phyloP scores from a whole-genome alignment of 768 basidiomycete genomes.

The Boletus eberwhitei region DNA sequence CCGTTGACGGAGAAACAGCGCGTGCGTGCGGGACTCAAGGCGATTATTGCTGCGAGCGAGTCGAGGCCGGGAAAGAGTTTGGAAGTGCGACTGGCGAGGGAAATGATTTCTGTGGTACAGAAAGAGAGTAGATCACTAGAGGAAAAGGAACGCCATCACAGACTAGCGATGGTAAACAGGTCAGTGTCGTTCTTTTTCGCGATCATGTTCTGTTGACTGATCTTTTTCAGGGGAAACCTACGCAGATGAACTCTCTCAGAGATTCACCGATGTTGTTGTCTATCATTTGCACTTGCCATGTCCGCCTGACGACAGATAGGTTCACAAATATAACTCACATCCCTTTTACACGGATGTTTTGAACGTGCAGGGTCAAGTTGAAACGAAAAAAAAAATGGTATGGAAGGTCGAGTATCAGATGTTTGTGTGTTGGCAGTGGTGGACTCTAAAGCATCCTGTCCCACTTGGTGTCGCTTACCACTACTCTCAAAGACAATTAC shows the following conservation, averaged over 20 bases:
- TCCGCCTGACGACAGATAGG: neutral
- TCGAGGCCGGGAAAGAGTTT: conserved; percentile 52
- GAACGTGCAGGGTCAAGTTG: neutral
- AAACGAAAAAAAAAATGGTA: neutral
- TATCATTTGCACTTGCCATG: too few species aligned
- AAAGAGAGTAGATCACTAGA: conserved; percentile 57
- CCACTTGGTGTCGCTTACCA: neutral
- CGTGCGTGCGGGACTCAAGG: conserved; percentile 61
- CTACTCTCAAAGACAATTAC: neutral
- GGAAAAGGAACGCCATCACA: conserved; percentile 62
- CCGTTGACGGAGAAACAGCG: conserved; percentile 82
- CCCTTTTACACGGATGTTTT: neutral
- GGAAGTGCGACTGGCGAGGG: conserved; percentile 72
- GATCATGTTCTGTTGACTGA: neutral
- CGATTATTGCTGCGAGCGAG: conserved; percentile 66
- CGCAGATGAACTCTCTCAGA: conserved; percentile 7
- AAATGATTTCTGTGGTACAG: conserved; percentile 70
- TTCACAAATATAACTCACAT: neutral
- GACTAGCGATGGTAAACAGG: conserved; percentile 75
- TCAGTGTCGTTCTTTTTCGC: conserved; percentile 33
- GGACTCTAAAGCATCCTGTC: too few species aligned
- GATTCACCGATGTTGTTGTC: too few species aligned
- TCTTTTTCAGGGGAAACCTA: conserved; percentile 23
- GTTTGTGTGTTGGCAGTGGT: neutral
- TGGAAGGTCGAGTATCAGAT: neutral